Conservation (phyloP, 495 filamentous ascomycete species). For the Tuber umbilicatum region DNA sequence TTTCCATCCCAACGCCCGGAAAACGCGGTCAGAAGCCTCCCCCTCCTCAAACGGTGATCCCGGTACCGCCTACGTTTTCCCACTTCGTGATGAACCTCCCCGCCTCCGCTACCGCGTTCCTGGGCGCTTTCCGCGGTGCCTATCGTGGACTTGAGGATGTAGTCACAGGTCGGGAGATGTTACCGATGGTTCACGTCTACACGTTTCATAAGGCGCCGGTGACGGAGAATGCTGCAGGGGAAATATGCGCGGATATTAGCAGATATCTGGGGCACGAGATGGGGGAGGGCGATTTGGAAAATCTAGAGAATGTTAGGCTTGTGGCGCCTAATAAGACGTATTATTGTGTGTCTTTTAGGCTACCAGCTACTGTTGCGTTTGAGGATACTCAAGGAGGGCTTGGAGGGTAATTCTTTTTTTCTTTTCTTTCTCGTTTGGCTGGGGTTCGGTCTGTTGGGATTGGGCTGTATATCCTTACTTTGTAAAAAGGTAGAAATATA, state of each 20-base stretch:
- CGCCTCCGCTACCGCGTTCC: slow-evolving; percentile 75
- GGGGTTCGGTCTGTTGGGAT: neutral
- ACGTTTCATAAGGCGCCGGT: slow-evolving; percentile 32
- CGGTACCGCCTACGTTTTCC: slow-evolving; percentile 62
- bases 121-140: slow-evolving; percentile 75
- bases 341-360: slow-evolving; percentile 87
- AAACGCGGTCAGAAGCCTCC: slow-evolving; percentile 42
- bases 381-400: slow-evolving; percentile 19
- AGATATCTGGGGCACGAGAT: slow-evolving; percentile 30
- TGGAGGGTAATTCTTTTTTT: neutral
- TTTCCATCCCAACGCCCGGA: slow-evolving; percentile 40
- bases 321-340: slow-evolving; percentile 92
- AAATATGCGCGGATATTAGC: slow-evolving; percentile 27
- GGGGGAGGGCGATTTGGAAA: slow-evolving; percentile 52
- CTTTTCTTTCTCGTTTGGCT: neutral
- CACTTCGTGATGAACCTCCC: slow-evolving; percentile 98
- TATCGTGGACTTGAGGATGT: slow-evolving; percentile 62
- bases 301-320: slow-evolving; percentile 71
- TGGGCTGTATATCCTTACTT: neutral
- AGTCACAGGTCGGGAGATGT: slow-evolving; percentile 54
- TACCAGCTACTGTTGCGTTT: slow-evolving; percentile 80
- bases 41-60: slow-evolving; percentile 46
- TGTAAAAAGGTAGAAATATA: neutral
- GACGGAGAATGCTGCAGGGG: slow-evolving; percentile 21
- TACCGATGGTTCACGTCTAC: slow-evolving; percentile 86